Conservation (phyloP, 2,329 filamentous ascomycete genomes). For the Neopestalotiopsis clavispora region DNA sequence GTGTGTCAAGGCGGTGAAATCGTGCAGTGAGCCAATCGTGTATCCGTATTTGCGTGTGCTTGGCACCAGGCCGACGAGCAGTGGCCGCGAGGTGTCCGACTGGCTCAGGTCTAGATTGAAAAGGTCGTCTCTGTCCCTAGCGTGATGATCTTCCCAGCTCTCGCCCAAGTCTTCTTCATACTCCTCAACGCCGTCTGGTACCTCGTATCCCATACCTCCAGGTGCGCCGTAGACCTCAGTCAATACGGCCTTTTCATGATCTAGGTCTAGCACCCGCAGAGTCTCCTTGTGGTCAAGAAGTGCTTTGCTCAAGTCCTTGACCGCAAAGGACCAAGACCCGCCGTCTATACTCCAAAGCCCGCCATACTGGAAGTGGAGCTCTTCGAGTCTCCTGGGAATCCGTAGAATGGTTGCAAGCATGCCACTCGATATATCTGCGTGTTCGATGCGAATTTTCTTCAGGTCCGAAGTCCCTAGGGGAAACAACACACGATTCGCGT, state of each 20-base stretch:
- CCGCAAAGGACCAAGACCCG: neutral
- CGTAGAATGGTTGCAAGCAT: constrained; percentile 3
- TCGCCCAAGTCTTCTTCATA: neutral
- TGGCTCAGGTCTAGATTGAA: neutral
- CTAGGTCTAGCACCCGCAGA: constrained; percentile 8
- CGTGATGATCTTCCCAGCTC: neutral
- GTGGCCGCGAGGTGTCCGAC: neutral
- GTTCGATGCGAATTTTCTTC: neutral
- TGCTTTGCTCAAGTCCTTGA: constrained; percentile 3
- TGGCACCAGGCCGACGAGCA: neutral
- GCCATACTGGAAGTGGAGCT: neutral
- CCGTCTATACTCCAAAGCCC: neutral
- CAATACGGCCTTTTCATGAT: neutral
- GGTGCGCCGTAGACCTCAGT: too few species aligned
- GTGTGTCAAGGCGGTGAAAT: constrained; percentile 5
- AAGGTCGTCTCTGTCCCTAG: neutral
- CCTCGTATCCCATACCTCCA: neutral
- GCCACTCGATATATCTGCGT: neutral
- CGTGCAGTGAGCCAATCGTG: constrained; percentile 11
- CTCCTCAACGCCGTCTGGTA: neutral
- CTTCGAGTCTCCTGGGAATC: neutral
- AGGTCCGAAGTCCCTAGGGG: neutral
- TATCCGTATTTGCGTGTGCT: constrained; percentile 6
- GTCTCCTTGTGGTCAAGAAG: neutral
- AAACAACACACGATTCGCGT: neutral